Conservation (phyloP, 441 rosid species). For the Mallotus repandus region DNA sequence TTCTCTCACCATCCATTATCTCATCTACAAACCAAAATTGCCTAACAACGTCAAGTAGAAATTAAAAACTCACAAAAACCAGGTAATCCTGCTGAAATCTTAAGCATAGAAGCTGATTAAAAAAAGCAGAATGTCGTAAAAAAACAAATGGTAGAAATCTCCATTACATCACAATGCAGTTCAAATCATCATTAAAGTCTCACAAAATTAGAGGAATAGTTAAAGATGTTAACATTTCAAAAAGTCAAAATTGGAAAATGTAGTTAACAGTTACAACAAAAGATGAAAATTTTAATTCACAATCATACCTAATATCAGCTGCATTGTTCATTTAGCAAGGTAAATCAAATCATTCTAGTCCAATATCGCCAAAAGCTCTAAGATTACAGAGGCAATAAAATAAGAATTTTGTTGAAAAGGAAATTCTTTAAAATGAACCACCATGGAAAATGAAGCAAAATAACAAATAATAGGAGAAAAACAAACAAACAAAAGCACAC, state of each 20-base stretch:
- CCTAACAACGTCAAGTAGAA: neutral
- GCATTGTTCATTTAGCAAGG: constrained; percentile 25
- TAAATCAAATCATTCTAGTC: constrained; percentile 11
- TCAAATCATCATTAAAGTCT: neutral
- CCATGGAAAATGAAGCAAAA: neutral
- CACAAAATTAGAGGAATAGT: neutral
- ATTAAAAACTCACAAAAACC: neutral
- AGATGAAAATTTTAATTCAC: neutral
- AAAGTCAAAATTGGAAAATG: constrained; percentile 2
- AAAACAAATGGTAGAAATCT: neutral
- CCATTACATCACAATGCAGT: neutral
- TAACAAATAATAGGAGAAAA: neutral
- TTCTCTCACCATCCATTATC: constrained; percentile 69
- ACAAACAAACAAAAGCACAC: neutral
- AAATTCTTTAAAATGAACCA: neutral
- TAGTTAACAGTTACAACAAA: constrained; percentile 1
- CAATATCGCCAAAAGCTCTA: constrained; percentile 1
- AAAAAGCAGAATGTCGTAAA: neutral
- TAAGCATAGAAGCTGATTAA: neutral
- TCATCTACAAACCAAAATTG: constrained; percentile 32
- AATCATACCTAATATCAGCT: constrained; percentile 7
- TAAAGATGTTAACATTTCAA: constrained; percentile 8
- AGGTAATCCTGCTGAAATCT: constrained; percentile 1
- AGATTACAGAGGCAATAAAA: neutral
- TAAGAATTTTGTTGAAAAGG: neutral